These are phyloP conservation scores for Fusarium miscanthi DNA, from an alignment of 2,329 filamentous ascomycete genomes.

Conservation along the genomic window DNA sequence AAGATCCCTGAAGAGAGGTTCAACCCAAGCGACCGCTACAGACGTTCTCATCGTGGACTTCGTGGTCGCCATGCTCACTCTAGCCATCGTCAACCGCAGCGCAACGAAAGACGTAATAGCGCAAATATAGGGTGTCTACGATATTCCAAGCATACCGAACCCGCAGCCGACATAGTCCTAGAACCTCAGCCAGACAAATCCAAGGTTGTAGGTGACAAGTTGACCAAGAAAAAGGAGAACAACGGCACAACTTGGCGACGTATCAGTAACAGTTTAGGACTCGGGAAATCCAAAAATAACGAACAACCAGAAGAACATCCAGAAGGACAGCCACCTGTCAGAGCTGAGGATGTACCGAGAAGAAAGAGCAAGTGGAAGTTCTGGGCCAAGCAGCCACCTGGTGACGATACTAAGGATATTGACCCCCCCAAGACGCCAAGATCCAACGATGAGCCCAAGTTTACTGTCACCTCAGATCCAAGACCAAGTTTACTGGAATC, in stretches of 20 bases:
- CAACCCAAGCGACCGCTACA: conserved; percentile 5
- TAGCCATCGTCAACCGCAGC: not conserved
- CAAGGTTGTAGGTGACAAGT: conserved; percentile 17
- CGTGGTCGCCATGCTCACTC: conserved; percentile 5
- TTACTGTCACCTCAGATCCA: not conserved
- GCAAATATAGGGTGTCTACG: not conserved
- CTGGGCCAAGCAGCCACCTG: conserved; percentile 11
- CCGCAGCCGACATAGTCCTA: not conserved
- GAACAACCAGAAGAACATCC: not conserved
- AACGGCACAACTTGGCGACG: conserved; percentile 10
- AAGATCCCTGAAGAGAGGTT: not conserved
- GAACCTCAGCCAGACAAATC: not conserved
- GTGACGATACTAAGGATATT: not conserved
- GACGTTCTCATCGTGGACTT: not conserved
- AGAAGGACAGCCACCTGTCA: not conserved
- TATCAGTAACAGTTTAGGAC: conserved; percentile 10
- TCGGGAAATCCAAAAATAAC: conserved; percentile 8
- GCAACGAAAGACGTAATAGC: not conserved
- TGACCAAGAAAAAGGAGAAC: conserved; percentile 3
- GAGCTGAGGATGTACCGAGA: not conserved
- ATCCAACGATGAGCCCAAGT: not conserved
- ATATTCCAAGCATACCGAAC: not conserved
- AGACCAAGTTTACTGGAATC: conserved; percentile 2
- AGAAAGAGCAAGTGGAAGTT: conserved; percentile 29
- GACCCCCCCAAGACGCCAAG: not conserved